Conservation (phyloP, 208 protist species). For the Leishmania turanica region DNA sequence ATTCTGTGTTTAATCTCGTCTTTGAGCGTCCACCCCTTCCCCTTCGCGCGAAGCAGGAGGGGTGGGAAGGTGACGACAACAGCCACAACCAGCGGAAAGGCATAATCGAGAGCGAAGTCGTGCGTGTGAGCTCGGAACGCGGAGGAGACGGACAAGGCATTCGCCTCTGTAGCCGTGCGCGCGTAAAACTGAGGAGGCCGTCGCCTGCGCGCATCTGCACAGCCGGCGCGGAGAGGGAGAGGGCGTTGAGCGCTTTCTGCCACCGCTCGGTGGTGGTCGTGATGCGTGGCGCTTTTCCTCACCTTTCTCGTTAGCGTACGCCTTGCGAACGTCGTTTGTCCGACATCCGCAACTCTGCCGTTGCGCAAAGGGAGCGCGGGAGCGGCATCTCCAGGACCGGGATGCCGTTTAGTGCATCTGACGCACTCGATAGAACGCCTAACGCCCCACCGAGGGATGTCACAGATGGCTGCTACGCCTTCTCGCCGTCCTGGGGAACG, state of each 20-base stretch:
- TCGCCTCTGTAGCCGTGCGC: background rate
- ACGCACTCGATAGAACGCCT: constrained; percentile 4
- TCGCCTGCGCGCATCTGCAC: background rate
- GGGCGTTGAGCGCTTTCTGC: background rate
- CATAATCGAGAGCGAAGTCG: background rate
- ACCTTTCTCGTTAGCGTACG: background rate
- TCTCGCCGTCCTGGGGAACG: constrained; percentile 25
- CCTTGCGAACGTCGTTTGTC: background rate
- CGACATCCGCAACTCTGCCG: background rate
- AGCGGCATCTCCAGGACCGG: background rate
- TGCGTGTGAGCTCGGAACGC: background rate
- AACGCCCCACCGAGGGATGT: background rate
- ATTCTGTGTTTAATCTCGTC: background rate
- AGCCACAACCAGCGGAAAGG: background rate
- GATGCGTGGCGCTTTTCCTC: background rate
- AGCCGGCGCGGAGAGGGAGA: background rate
- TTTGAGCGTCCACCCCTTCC: background rate
- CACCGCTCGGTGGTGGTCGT: background rate
- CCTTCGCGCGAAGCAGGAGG: background rate
- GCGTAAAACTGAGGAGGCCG: background rate
- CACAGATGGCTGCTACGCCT: constrained; percentile 25
- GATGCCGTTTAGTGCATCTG: background rate
- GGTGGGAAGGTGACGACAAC: background rate
- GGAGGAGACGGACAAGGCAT: background rate
- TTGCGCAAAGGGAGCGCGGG: background rate